A percentile compares a stretch with the other conserved stretches of the same genome.
Conservation (phyloP, 352 stramenopile species). For the Labyrinthula sp. region DNA sequence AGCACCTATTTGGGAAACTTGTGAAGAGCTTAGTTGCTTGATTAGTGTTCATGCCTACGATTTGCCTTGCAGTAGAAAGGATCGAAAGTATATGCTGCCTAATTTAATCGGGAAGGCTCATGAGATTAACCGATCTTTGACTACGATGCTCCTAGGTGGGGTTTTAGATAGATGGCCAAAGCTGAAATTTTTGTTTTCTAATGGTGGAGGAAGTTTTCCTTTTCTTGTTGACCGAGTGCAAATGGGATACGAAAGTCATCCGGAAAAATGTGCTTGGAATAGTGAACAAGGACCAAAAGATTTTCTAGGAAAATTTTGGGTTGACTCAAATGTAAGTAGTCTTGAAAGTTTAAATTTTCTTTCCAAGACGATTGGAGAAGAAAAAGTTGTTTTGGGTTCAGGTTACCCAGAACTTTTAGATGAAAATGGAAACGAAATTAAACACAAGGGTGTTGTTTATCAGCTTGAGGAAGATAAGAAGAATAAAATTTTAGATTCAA, state of each 20-base stretch:
- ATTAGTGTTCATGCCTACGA: constrained; percentile 32
- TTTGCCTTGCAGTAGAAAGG: constrained; percentile 22
- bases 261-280: constrained; percentile 10
- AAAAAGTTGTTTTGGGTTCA: constrained; percentile 29
- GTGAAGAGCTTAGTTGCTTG: constrained; percentile 23
- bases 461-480: too few species aligned
- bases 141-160: constrained; percentile 29
- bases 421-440: too few species aligned
- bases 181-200: constrained; percentile 31
- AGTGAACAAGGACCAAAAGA: constrained; percentile 8
- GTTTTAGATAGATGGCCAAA: constrained; percentile 30
- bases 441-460: too few species aligned
- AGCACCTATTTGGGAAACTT: constrained; percentile 27
- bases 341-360: constrained; percentile 26
- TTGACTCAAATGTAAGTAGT: constrained; percentile 28
- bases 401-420: too few species aligned
- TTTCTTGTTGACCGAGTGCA: constrained; percentile 27
- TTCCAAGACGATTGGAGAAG: constrained; percentile 24
- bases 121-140: constrained; percentile 28
- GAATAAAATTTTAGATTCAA: too few species aligned
- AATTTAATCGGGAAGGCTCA: constrained; percentile 30
- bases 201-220: constrained; percentile 31
- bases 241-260: constrained; percentile 25
- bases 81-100: constrained; percentile 25
- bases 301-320: constrained; percentile 28